Percentiles rank a stretch among this genome's conserved stretches.
Conservation (phyloP, 169 alveolate genomes). For the Amoebophrya sp. region DNA sequence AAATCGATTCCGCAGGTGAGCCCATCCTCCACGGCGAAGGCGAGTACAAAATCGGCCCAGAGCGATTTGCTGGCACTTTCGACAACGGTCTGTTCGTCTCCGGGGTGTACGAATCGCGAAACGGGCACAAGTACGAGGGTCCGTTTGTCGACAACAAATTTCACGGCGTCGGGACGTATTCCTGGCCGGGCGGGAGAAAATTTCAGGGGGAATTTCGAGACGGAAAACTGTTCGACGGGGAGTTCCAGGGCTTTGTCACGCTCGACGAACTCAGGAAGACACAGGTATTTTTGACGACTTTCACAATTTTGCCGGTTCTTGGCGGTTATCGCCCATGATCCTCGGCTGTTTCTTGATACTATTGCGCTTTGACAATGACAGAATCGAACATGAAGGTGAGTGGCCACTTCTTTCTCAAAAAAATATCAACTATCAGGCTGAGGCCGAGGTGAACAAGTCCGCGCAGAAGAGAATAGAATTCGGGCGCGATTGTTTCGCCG, state of each 20-base stretch:
- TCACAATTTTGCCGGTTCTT: too few relatives aligned
- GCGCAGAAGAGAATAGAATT: neutral
- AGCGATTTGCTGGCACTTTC: neutral
- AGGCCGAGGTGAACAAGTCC: constrained; percentile 7
- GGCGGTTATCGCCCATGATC: too few relatives aligned
- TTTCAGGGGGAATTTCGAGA: neutral
- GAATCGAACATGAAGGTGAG: too few relatives aligned
- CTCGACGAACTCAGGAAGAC: neutral
- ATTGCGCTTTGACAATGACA: too few relatives aligned
- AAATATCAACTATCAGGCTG: neutral
- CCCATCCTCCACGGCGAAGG: neutral
- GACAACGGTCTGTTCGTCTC: neutral
- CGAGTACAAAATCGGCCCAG: neutral
- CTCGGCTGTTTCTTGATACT: too few relatives aligned
- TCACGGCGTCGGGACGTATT: neutral
- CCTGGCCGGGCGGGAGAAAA: neutral
- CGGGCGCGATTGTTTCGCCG: neutral
- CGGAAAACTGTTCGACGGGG: neutral
- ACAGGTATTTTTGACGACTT: neutral
- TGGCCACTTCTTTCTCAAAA: neutral
- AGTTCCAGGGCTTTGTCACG: neutral
- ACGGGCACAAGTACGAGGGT: neutral
- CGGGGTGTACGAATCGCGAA: neutral
- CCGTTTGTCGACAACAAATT: neutral
- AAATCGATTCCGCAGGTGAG: neutral